Percentiles rank a stretch among this genome's conserved stretches.
Conservation (phyloP, 805 yeast genomes). For the Barnettozyma vustinii region DNA sequence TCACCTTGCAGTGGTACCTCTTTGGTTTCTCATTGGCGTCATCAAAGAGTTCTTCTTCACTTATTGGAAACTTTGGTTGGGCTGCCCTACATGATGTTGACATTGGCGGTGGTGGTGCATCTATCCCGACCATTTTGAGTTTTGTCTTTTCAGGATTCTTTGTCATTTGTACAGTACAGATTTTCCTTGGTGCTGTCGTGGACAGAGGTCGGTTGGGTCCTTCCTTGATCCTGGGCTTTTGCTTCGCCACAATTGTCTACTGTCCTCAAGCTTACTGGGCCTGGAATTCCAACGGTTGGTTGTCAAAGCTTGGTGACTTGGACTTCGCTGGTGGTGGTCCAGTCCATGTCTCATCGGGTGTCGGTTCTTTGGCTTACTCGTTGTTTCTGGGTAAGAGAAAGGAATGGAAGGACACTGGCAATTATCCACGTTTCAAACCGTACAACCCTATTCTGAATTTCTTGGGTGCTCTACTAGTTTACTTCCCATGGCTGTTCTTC, state of each 20-base stretch:
- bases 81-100: slow-evolving; percentile 70
- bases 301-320: slow-evolving; percentile 78
- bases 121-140: slow-evolving; percentile 42
- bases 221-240: slow-evolving; percentile 67
- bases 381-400: slow-evolving; percentile 76
- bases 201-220: slow-evolving; percentile 91
- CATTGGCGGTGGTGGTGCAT: slow-evolving; percentile 32
- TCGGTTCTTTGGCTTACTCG: slow-evolving; percentile 81
- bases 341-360: slow-evolving; percentile 89
- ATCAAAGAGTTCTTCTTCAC: slow-evolving; percentile 58
- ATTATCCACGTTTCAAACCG: slow-evolving; percentile 71
- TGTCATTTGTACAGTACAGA: slow-evolving; percentile 82
- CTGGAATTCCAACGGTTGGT: slow-evolving; percentile 95
- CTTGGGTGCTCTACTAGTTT: slow-evolving; percentile 77
- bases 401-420: slow-evolving; percentile 30
- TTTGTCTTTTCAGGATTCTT: slow-evolving; percentile 90
- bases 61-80: slow-evolving; percentile 74
- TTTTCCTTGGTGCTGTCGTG: slow-evolving; percentile 85
- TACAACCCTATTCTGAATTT: slow-evolving; percentile 89
- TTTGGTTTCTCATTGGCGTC: slow-evolving; percentile 95
- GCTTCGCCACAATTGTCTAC: slow-evolving; percentile 90
- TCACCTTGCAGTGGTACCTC: slow-evolving; percentile 86
- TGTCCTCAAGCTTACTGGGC: slow-evolving; percentile 94
- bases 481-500: slow-evolving; percentile 97
- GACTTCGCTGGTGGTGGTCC: slow-evolving; percentile 99